Evolutionary conservation across 2,329 filamentous ascomycete species (phyloP).

Genomic region (Juglanconis oblonga): DNA sequence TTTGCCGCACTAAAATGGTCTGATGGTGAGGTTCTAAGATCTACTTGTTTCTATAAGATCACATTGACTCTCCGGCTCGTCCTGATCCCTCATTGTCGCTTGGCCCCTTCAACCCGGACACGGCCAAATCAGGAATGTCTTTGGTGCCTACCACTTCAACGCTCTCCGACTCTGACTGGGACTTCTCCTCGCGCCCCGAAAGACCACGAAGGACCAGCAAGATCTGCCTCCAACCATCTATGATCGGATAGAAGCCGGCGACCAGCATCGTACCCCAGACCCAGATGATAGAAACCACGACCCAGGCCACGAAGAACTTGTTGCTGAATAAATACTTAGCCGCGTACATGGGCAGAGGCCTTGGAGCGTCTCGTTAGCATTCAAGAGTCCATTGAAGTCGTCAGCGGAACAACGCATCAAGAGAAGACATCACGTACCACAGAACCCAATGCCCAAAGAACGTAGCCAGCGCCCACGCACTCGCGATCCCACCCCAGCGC

Average conservation of each 20-base stretch:
- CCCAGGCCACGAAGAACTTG: slow-evolving; percentile 47
- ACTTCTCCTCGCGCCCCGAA: neutral
- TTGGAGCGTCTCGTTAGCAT: slow-evolving; percentile 20
- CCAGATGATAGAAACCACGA: slow-evolving; percentile 50
- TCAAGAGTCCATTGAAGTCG: neutral
- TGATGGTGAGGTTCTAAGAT: too few relatives aligned
- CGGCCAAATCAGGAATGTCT: neutral
- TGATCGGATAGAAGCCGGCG: slow-evolving; percentile 46
- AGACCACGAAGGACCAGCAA: slow-evolving; percentile 1
- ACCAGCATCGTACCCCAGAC: slow-evolving; percentile 49
- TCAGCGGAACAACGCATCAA: neutral
- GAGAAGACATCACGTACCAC: slow-evolving; percentile 31
- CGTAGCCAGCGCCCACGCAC: slow-evolving; percentile 45
- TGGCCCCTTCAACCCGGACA: too few relatives aligned
- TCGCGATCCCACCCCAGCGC: slow-evolving; percentile 43
- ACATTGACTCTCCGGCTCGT: too few relatives aligned
- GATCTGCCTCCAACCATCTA: slow-evolving; percentile 41
- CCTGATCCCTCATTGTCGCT: too few relatives aligned
- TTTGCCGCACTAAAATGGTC: too few relatives aligned
- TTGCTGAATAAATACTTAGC: slow-evolving; percentile 44
- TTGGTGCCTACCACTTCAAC: neutral
- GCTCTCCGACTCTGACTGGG: neutral
- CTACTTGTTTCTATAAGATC: too few relatives aligned
- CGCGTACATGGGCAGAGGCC: slow-evolving; percentile 52
- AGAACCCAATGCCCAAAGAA: slow-evolving; percentile 52